phyloP scores from a whole-genome alignment of 257 asterid species.

The Thymus quinquecostatus region DNA sequence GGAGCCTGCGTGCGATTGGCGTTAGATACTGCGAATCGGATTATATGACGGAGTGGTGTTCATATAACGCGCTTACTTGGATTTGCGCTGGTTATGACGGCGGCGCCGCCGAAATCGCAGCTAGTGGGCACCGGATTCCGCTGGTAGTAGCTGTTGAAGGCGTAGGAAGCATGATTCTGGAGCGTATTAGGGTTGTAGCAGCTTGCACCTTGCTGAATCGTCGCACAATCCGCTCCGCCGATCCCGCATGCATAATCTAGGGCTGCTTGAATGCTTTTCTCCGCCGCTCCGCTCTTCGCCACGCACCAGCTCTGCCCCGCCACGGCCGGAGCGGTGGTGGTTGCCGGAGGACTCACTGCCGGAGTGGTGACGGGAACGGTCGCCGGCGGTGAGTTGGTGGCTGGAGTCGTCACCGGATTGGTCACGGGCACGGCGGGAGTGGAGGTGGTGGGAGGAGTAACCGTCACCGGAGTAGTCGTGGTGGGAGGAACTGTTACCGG shows the following conservation, averaged over 20 bases:
- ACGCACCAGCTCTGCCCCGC: slow-evolving; percentile 85
- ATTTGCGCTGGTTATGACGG: slow-evolving; percentile 57
- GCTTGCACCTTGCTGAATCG: slow-evolving; percentile 67
- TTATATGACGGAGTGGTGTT: not conserved
- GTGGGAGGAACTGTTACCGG: slow-evolving; percentile 48
- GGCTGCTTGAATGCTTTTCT: slow-evolving; percentile 58
- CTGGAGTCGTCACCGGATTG: slow-evolving; percentile 12
- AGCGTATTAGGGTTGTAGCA: slow-evolving; percentile 75
- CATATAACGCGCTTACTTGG: slow-evolving; percentile 63
- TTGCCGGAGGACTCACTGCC: slow-evolving; percentile 41
- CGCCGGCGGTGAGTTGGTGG: slow-evolving; percentile 39
- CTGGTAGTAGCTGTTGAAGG: slow-evolving; percentile 84
- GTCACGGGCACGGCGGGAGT: slow-evolving; percentile 35
- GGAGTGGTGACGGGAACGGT: slow-evolving; percentile 49
- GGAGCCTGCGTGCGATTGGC: slow-evolving; percentile 43
- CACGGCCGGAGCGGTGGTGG: slow-evolving; percentile 34
- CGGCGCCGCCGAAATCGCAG: slow-evolving; percentile 88
- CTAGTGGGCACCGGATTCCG: slow-evolving; percentile 61
- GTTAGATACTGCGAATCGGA: not conserved
- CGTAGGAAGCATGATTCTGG: slow-evolving; percentile 82
- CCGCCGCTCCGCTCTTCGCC: slow-evolving; percentile 63
- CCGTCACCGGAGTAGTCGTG: slow-evolving; percentile 10
- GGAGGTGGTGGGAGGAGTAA: slow-evolving; percentile 27
- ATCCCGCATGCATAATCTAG: slow-evolving; percentile 92
- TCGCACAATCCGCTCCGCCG: slow-evolving; percentile 78